Evolutionary conservation across 148 eudicot genomes (phyloP).

Genomic region (Camellia granthamiana): DNA sequence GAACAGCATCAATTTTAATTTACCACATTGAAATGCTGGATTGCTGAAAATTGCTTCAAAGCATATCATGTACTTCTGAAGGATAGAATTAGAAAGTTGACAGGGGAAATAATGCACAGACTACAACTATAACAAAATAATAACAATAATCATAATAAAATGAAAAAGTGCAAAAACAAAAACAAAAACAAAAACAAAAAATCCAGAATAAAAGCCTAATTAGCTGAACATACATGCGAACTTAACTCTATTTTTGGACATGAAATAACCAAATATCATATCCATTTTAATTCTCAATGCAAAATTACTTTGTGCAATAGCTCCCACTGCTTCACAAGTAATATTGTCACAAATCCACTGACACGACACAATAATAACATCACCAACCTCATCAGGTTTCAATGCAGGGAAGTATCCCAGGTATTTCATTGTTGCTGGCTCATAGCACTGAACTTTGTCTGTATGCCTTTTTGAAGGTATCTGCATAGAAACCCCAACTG

Average conservation of each 20-base stretch:
- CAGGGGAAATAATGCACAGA: neutral
- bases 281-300: neutral
- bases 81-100: neutral
- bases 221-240: neutral
- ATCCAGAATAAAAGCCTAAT: conserved; percentile 4
- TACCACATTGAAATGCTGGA: neutral
- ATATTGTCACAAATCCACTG: neutral
- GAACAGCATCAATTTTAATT: neutral
- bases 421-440: conserved; percentile 99
- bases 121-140: neutral
- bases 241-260: neutral
- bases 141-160: neutral
- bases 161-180: neutral
- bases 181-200: neutral
- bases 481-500: conserved; percentile 32
- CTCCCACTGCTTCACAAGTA: neutral
- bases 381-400: conserved; percentile 80
- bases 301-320: neutral
- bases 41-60: neutral
- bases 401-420: conserved; percentile 82
- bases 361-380: neutral
- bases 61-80: neutral
- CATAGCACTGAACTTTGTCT: conserved; percentile 95
- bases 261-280: neutral
- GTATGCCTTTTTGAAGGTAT: conserved; percentile 92